Conservation (phyloP, 169 alveolate genomes). For the Theileria annulata region DNA sequence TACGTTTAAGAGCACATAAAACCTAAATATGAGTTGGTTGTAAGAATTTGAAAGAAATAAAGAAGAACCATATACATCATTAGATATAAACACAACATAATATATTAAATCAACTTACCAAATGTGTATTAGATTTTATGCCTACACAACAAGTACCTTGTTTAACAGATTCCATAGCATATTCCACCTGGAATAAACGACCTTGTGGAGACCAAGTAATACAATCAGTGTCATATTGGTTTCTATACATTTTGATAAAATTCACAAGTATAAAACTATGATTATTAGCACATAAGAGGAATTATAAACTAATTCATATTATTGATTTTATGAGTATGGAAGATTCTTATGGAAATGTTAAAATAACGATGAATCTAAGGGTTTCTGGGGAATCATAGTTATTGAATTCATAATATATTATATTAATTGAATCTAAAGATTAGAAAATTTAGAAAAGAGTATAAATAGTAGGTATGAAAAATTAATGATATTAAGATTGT, state of each 20-base stretch:
- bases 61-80: neutral
- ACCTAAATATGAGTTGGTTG: conserved; percentile 69
- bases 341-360: neutral
- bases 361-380: neutral
- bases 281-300: neutral
- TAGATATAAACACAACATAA: conserved; percentile 23
- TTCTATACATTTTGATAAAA: conserved; percentile 83
- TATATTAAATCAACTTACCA: conserved; percentile 74
- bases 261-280: neutral
- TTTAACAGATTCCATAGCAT: conserved; percentile 97
- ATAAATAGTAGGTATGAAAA: too few species aligned
- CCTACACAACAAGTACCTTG: conserved; percentile 95
- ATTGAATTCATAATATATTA: too few species aligned
- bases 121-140: conserved; percentile 85
- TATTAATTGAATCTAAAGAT: too few species aligned
- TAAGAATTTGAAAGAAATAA: conserved; percentile 1
- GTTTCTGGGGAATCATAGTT: conserved; percentile 1
- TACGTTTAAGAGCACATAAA: conserved; percentile 87
- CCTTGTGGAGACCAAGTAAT: conserved; percentile 94
- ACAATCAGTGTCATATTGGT: conserved; percentile 92
- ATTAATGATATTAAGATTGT: too few species aligned
- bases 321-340: neutral
- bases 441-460: too few species aligned
- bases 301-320: neutral
- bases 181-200: conserved; percentile 92